These are phyloP conservation scores for Cladophialophora exuberans DNA, from an alignment of 2,329 filamentous ascomycete species.

Conservation along the genomic window DNA sequence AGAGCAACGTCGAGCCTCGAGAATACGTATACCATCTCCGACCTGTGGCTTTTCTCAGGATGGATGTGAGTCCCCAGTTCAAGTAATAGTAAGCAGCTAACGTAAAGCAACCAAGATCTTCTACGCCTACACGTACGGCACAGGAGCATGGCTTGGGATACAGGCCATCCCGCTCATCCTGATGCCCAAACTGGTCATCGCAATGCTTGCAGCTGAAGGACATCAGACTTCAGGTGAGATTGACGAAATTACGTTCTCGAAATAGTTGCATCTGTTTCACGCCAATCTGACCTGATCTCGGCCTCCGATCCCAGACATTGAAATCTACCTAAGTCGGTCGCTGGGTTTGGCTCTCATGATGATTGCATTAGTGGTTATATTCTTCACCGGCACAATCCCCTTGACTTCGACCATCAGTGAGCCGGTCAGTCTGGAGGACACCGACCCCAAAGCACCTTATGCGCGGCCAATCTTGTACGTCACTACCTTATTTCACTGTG, in stretches of 20 bases:
- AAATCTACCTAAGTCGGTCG: constrained; percentile 73
- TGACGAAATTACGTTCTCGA: not conserved
- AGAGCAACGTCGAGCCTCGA: no score
- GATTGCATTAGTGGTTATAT: constrained; percentile 65
- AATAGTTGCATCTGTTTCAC: not conserved
- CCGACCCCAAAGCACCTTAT: constrained; percentile 60
- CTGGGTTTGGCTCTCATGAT: constrained; percentile 70
- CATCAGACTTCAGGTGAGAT: constrained; percentile 57
- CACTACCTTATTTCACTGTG: constrained; percentile 67
- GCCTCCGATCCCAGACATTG: constrained; percentile 54
- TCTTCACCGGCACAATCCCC: constrained; percentile 72
- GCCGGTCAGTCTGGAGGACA: constrained; percentile 46
- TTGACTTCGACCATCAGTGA: constrained; percentile 54
- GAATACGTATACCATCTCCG: no score
- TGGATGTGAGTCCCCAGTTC: constrained; percentile 19
- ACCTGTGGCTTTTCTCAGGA: not conserved
- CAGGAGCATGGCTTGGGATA: constrained; percentile 48
- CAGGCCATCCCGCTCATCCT: constrained; percentile 59
- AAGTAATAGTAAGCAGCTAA: not conserved
- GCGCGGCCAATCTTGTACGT: constrained; percentile 68
- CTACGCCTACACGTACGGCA: constrained; percentile 49
- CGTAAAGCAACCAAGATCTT: constrained; percentile 42
- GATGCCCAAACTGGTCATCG: constrained; percentile 64
- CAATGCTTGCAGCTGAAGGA: constrained; percentile 61
- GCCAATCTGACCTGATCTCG: constrained; percentile 8